phyloP scores from a whole-genome alignment of 345 rosid species.

The Bruguiera sexangula region DNA sequence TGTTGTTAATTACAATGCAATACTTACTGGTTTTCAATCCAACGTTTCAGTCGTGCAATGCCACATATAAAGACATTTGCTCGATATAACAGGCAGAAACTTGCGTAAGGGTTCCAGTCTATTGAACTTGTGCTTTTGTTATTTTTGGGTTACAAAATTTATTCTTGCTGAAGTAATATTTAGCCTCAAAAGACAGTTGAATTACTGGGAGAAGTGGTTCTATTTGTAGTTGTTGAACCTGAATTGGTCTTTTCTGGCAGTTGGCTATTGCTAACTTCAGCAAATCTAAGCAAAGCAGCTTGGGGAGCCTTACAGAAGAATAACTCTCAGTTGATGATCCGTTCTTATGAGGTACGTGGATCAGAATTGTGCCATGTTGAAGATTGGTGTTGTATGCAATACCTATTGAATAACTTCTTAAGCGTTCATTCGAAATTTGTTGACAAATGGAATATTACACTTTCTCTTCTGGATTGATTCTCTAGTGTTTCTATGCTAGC shows the following conservation, averaged over 20 bases:
- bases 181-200: neutral
- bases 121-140: neutral
- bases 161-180: neutral
- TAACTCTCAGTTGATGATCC: constrained; percentile 88
- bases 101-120: constrained; percentile 58
- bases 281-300: constrained; percentile 97
- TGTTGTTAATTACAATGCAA: neutral
- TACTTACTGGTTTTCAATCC: neutral
- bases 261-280: constrained; percentile 85
- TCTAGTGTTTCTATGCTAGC: neutral
- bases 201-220: neutral
- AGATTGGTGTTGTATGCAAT: neutral
- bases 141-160: neutral
- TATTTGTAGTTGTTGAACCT: constrained; percentile 1
- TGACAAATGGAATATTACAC: neutral
- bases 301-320: constrained; percentile 98
- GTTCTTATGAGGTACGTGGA: constrained; percentile 78
- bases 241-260: constrained; percentile 30
- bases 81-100: constrained; percentile 73
- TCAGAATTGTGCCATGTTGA: neutral
- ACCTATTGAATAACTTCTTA: neutral
- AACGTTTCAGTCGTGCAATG: constrained; percentile 70
- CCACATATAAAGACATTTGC: constrained; percentile 92
- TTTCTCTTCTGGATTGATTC: neutral
- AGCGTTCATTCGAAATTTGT: neutral